Base-by-base conservation (phyloP, 176 grass and related monocot species). In the Oryza longistaminata region DNA sequence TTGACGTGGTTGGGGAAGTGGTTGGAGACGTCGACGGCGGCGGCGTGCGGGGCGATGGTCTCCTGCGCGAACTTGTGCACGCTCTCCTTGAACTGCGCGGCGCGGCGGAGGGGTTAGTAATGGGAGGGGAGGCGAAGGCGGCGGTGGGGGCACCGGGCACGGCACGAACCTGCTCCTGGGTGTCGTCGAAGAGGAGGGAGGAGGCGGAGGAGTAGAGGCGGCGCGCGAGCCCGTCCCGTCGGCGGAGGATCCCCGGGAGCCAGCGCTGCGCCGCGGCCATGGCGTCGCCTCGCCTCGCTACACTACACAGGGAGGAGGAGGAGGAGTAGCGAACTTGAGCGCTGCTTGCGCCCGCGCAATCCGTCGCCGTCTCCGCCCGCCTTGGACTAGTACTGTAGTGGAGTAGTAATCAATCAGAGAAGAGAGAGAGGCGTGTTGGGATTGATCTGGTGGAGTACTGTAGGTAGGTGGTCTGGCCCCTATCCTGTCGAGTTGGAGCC, bases 101-200 rank as follows among this genome's bases (percentile, higher is more conserved):
- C 34, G 34, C 34, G 34, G 34, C 4, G 34, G 34, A 35, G 34
- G 34, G 34, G 34, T 35, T 35, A 35, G 5, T 5, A 35, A 35
- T 35, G 34, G 34, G 29, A 31, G 34, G 35, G 35, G 45, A n/a
- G n/a, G n/a, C n/a, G n/a, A 13, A 17, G 13, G 24, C 0, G 4
- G 17, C 42, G 64, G 4, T 5, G 2, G 29, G 29, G 29, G 29
- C 29, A 31, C 29, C 2, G 29, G 29, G 29, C 29, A 31, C 29
- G 29, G 81, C 42, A 43, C 6, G 70, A 52, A 97, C 96, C 96
- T 98, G 96, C 73, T 85, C 89, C 91, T 98, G 93, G 21, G 96
- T 98, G 44, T 93, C 96, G 85, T 98, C 93, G 77, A 95, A 93
- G 85, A 98, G 96, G 88, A 98, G 93, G 31, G 96, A 92, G 71